Base-by-base conservation (phyloP, 1,284 basidiomycete genomes). In the Porphyrellus sp. region DNA sequence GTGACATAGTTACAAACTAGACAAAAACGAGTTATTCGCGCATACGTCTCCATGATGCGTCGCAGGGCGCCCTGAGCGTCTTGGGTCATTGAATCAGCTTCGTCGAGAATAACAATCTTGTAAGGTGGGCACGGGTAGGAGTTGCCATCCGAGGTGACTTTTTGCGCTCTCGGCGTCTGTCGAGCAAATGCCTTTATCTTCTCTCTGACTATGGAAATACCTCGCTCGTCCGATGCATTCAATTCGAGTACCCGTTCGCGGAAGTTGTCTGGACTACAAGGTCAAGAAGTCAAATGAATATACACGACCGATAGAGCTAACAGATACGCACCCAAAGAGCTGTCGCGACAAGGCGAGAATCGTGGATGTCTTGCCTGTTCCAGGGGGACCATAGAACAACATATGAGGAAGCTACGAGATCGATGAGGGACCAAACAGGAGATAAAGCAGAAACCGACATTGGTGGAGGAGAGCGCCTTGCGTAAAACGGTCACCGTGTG, bases 1-100 rank as follows among this genome's bases (percentile, higher is more conserved):
- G 97, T 99, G 25, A 99, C 97, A 71, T 99, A 99, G 77, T 99
- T 99, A 78, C 97, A 99, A 6, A 99, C 93, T 20, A 99, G 79
- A 73, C 97, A 99, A 75, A 99, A 99, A 5, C 97, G 82, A 31
- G 97, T 99, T 68, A 98, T 99, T 46, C 89, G 82, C 8, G 93
- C 93, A 67, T 99, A 95, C 33, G 87, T 95, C 74, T 99, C 97
- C 97, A 99, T 99, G 67, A 99, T 99, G 21, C 97, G 83, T 45
- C 96, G 81, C 39, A 99, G 75, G 0, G 96, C 96, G 43, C 89
- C 93, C 72, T 99, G 96, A 2, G 96, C 96, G 68, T 99, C 96
- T 72, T 99, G 97, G 8, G 96, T 99, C 96, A 99, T 99, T 13
- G 93, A 96, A 69, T 99, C 97, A 34, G 97, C 97, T 74, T 99